Evolutionary conservation across 768 basidiomycete genomes (phyloP), one percentile per base, ranked within the genome.

Genomic region (Clitopilus hobsonii): DNA sequence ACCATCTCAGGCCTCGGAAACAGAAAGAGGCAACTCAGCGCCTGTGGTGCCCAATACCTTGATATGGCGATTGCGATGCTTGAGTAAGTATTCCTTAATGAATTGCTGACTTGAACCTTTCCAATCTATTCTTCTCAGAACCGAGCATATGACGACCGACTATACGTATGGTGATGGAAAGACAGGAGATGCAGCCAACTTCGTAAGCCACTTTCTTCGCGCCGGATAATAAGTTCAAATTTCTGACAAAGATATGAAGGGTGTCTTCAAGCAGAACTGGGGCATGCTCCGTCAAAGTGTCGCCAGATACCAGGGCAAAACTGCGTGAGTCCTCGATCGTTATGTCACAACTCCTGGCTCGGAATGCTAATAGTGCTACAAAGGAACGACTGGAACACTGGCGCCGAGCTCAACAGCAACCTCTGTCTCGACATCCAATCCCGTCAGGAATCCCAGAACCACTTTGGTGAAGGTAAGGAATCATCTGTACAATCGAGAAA

Each of bases 211-310:
- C 16, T 20, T 11, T 18, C 14, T 38, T 11, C 29, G n/a, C n/a
- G n/a, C n/a, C 52, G n/a, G 24, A 27, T 26, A 18, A 18, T 24
- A n/a, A 3, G 23, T 36, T 27, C 6, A 38, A 29, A 24, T n/a
- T 26, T 10, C n/a, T 38, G 11, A 53, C 27, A 30, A 30, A 36
- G n/a, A 38, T 23, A 1, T 36, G 2, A 20, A 57, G 56, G 56
- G 56, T 11, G 56, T 57, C n/a, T 57, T 57, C 56, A 57, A 57
- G 47, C 56, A 57, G 38, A 57, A 57, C 47, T 57, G 56, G 56
- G 56, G 56, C 20, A 57, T 57, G 56, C 56, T 57, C 23, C 56
- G 56, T 16, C 52, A 49, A 14, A 57, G 56, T 32, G 41, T 53
- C 10, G 30, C 36, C 13, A 26, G 56, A 14, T 57, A 57, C 52